Evolutionary conservation across 257 asterid genomes (phyloP).

Genomic region (Jacaranda copaia): DNA sequence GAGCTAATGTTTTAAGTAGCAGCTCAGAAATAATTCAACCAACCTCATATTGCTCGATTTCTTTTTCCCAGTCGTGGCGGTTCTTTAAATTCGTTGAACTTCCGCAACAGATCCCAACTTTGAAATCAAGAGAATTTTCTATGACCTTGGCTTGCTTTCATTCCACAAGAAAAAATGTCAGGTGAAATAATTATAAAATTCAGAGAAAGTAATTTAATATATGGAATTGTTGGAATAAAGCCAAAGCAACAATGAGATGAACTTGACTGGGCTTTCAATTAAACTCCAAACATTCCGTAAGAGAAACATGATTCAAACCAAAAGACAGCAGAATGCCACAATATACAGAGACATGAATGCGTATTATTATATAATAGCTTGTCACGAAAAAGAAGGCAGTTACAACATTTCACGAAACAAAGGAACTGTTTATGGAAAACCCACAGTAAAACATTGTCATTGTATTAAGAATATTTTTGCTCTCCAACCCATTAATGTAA

Average conservation of each 20-base stretch:
- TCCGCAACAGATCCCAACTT: slow-evolving; percentile 78
- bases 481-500: slow-evolving; percentile 7
- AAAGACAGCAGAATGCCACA: slow-evolving; percentile 7
- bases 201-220: neutral
- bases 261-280: slow-evolving; percentile 12
- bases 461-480: neutral
- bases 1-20: slow-evolving; percentile 7
- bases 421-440: neutral
- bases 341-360: slow-evolving; percentile 7
- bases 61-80: slow-evolving; percentile 77
- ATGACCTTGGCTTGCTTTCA: slow-evolving; percentile 95
- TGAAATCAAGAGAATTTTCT: slow-evolving; percentile 70
- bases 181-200: slow-evolving; percentile 20
- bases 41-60: slow-evolving; percentile 87
- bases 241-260: slow-evolving; percentile 18
- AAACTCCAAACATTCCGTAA: slow-evolving; percentile 10
- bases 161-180: slow-evolving; percentile 32
- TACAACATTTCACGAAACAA: slow-evolving; percentile 26
- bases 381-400: slow-evolving; percentile 24
- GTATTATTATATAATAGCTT: slow-evolving; percentile 16
- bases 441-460: neutral
- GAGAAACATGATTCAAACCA: slow-evolving; percentile 8
- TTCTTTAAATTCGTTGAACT: slow-evolving; percentile 54
- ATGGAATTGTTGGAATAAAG: slow-evolving; percentile 10
- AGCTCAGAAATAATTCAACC: slow-evolving; percentile 45